These are phyloP conservation scores for Acer saccharum DNA, from an alignment of 345 rosid species.

Conservation along the genomic window DNA sequence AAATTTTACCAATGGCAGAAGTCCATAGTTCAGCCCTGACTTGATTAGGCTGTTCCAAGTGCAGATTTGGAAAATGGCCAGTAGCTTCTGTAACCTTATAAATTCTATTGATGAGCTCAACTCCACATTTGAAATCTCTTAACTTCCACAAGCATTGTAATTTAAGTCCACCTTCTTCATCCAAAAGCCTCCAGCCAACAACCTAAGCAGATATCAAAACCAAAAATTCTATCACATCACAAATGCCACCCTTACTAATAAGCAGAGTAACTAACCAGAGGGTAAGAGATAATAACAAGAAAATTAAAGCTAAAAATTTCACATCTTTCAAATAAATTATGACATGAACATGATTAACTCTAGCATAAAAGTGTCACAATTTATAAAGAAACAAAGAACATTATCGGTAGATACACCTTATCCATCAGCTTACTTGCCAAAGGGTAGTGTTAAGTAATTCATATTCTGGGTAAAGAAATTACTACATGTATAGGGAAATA, in stretches of 20 bases:
- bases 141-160: conserved; percentile 90
- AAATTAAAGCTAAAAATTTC: background rate
- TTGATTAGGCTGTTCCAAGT: conserved; percentile 71
- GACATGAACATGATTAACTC: background rate
- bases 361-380: background rate
- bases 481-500: background rate
- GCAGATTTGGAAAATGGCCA: conserved; percentile 80
- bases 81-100: conserved; percentile 55
- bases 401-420: background rate
- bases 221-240: background rate
- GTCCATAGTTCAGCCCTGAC: conserved; percentile 91
- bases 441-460: background rate
- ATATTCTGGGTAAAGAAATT: background rate
- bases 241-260: background rate
- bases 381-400: background rate
- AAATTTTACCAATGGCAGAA: conserved; percentile 60
- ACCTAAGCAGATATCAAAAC: conserved; percentile 38
- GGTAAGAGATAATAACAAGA: background rate
- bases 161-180: conserved; percentile 65
- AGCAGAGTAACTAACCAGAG: background rate
- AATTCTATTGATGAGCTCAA: conserved; percentile 87
- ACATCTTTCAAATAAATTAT: background rate
- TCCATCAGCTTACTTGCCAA: background rate
- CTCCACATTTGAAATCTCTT: conserved; percentile 72
- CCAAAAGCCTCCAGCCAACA: conserved; percentile 88